phyloP scores from a whole-genome alignment of 768 basidiomycete species.

The Serendipita sp. region DNA sequence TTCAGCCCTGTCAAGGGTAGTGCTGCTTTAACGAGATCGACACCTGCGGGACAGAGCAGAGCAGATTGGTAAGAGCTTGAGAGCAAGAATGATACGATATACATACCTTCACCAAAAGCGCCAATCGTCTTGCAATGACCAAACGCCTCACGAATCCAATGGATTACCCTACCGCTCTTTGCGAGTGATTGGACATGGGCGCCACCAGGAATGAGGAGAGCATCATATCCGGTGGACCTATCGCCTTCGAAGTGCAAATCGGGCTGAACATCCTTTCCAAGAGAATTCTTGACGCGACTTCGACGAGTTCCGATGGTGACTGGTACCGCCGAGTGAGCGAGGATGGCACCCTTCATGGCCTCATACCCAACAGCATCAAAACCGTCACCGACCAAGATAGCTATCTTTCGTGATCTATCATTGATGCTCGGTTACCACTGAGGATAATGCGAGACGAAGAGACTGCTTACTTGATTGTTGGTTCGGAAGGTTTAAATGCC shows the following conservation, averaged over 20 bases:
- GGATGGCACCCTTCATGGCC: constrained; percentile 38
- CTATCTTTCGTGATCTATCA: constrained; percentile 47
- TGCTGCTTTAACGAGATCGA: constrained; percentile 30
- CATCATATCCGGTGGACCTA: constrained; percentile 73
- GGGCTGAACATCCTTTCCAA: constrained; percentile 26
- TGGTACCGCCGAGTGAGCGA: constrained; percentile 37
- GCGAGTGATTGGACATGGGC: constrained; percentile 40
- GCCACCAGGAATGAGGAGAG: constrained; percentile 57
- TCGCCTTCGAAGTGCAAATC: constrained; percentile 65
- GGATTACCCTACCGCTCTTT: constrained; percentile 52
- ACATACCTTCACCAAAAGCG: constrained; percentile 49
- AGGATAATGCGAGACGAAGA: constrained; percentile 8
- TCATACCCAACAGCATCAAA: constrained; percentile 47
- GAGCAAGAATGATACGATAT: not conserved
- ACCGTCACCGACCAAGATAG: constrained; percentile 59
- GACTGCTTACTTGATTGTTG: constrained; percentile 30
- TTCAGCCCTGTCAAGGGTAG: constrained; percentile 31
- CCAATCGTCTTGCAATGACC: constrained; percentile 75
- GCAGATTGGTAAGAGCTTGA: not conserved
- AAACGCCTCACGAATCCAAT: constrained; percentile 74
- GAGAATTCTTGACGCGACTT: constrained; percentile 33
- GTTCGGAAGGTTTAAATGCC: constrained; percentile 35
- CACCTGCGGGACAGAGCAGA: constrained; percentile 23
- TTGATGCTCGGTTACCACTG: constrained; percentile 16
- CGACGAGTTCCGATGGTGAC: constrained; percentile 48